phyloP scores from a whole-genome alignment of 1,284 basidiomycete genomes.

The Rugosomyces carneus region DNA sequence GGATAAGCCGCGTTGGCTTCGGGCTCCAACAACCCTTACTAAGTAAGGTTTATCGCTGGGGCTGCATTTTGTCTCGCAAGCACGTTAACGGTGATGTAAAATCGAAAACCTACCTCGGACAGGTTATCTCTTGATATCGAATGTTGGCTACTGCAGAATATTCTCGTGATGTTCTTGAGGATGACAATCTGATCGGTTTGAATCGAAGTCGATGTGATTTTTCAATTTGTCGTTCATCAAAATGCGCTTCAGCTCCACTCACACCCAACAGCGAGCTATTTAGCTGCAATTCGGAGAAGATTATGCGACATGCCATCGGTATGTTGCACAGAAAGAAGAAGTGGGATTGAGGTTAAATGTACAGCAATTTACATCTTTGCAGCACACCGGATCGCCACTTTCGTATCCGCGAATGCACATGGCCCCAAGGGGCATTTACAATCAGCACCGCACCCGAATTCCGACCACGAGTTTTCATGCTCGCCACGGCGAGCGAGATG shows the following conservation, averaged over 20 bases:
- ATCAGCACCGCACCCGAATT: not conserved
- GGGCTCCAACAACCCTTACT: not conserved
- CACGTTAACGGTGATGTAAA: not conserved
- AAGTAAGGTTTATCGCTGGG: not conserved
- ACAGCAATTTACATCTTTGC: not conserved
- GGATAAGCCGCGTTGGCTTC: not conserved
- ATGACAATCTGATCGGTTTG: not conserved
- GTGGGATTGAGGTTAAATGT: not conserved
- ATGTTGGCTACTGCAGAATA: not conserved
- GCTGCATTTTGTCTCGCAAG: not conserved
- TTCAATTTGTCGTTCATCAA: not conserved
- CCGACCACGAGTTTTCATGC: not conserved
- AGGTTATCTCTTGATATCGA: not conserved
- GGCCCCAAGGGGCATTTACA: not conserved
- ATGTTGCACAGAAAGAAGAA: not conserved
- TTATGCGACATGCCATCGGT: not conserved
- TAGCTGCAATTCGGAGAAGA: not conserved
- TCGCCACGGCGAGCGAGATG: not conserved
- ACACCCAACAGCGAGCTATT: not conserved
- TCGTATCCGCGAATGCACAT: not conserved
- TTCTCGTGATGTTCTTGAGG: not conserved
- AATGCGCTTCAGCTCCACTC: not conserved
- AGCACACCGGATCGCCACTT: not conserved
- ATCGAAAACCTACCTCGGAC: not conserved
- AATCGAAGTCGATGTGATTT: not conserved